These are phyloP conservation scores for Neophaeococcomyces aloes DNA, from an alignment of 2,329 filamentous ascomycete genomes.

Conservation along the genomic window DNA sequence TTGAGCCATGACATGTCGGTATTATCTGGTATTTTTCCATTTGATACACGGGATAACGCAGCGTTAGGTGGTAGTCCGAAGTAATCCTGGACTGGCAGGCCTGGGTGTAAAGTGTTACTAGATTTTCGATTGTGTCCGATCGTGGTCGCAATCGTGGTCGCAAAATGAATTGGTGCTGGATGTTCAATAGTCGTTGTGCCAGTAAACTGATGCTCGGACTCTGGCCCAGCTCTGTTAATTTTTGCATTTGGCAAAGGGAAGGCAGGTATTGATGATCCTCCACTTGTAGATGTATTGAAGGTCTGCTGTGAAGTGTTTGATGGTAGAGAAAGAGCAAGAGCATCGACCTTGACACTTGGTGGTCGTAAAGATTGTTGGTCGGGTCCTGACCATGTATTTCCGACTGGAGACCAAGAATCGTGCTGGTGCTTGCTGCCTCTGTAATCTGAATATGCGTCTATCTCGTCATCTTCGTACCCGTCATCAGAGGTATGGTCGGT, in stretches of 20 bases:
- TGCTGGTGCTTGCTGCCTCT: constrained; percentile 21
- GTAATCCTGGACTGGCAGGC: not conserved
- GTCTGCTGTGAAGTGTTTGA: constrained; percentile 13
- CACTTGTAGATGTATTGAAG: constrained; percentile 10
- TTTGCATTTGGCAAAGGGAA: constrained; percentile 16
- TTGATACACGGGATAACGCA: not conserved
- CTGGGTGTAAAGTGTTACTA: not conserved
- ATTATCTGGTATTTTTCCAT: not conserved
- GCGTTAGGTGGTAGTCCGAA: constrained; percentile 1
- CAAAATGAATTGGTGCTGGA: not conserved
- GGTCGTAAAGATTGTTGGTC: constrained; percentile 26
- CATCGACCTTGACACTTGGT: constrained; percentile 33
- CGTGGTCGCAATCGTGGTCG: not conserved
- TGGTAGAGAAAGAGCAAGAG: constrained; percentile 27
- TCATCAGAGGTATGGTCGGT: constrained; percentile 27
- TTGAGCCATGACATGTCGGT: constrained; percentile 23
- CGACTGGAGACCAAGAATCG: constrained; percentile 22
- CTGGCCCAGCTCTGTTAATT: not conserved
- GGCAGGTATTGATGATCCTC: constrained; percentile 17
- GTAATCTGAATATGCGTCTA: constrained; percentile 23
- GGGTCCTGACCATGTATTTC: constrained; percentile 21
- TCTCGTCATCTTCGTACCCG: constrained; percentile 20
- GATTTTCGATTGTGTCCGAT: constrained; percentile 4
- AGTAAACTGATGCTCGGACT: constrained; percentile 1
- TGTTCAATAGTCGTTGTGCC: not conserved